Conservation (phyloP, 192 early-diverging fungal species). For the Spizellomyces punctatus region DNA sequence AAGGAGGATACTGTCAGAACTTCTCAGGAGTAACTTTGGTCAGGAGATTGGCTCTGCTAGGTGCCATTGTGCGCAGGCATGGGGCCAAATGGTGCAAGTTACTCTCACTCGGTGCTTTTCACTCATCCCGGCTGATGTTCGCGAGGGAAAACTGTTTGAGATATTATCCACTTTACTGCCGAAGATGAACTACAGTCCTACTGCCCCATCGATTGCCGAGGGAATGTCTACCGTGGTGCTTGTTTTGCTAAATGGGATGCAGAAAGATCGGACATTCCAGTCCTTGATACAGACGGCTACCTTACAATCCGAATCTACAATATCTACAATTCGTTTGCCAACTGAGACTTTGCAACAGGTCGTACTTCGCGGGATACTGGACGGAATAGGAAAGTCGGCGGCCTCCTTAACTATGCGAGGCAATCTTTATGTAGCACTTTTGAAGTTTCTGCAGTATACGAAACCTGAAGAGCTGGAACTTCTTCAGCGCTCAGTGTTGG, state of each 20-base stretch:
- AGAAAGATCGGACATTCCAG: constrained; percentile 57
- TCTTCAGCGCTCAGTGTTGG: background rate
- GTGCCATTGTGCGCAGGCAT: constrained; percentile 71
- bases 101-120: constrained; percentile 68
- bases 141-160: constrained; percentile 65
- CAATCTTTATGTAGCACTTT: constrained; percentile 77
- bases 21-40: constrained; percentile 73
- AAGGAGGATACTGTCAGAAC: background rate
- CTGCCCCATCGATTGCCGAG: constrained; percentile 51
- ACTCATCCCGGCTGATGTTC: constrained; percentile 60
- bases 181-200: constrained; percentile 50
- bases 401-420: constrained; percentile 66
- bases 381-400: constrained; percentile 60
- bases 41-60: constrained; percentile 71
- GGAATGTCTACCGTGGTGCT: constrained; percentile 60
- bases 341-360: constrained; percentile 40
- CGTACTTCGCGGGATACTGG: constrained; percentile 56
- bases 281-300: constrained; percentile 49
- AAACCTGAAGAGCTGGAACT: constrained; percentile 31
- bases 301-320: constrained; percentile 13
- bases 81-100: constrained; percentile 81
- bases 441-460: constrained; percentile 71
- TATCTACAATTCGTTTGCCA: constrained; percentile 26
- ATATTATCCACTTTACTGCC: constrained; percentile 69
- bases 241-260: constrained; percentile 57